Evolutionary conservation across 1,284 basidiomycete genomes (phyloP).

Genomic region (Moesziomyces sp.): DNA sequence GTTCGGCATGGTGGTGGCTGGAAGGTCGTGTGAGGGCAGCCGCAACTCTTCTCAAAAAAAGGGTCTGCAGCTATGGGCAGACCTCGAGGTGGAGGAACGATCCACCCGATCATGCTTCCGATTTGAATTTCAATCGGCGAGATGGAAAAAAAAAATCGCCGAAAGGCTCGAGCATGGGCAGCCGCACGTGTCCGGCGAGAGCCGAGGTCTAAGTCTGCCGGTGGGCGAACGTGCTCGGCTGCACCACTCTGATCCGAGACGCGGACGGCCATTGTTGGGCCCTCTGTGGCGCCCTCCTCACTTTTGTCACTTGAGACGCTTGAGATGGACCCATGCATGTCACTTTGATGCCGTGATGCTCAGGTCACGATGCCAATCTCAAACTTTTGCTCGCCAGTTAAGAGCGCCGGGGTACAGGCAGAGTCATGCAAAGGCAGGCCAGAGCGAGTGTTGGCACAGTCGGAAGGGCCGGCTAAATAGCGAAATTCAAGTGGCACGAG

Average conservation of each 20-base stretch:
- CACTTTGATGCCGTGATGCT: background rate
- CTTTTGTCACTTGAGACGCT: no score
- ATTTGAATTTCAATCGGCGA: no score
- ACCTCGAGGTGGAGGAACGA: background rate
- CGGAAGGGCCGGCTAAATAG: background rate
- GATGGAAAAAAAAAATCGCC: background rate
- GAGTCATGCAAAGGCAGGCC: no score
- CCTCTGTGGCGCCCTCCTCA: no score
- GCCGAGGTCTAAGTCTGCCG: background rate
- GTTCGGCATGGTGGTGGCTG: constrained; percentile 27
- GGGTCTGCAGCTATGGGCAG: background rate
- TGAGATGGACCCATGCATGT: no score
- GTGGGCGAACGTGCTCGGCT: background rate
- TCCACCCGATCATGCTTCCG: background rate
- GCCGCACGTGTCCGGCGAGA: background rate
- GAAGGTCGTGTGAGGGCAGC: background rate
- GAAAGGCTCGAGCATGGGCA: background rate
- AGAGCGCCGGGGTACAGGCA: no score
- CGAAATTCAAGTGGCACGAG: background rate
- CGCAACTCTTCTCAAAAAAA: background rate
- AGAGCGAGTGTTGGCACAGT: background rate
- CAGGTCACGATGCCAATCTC: background rate
- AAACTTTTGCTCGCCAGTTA: background rate
- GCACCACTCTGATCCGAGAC: background rate
- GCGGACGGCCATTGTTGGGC: no score